These are phyloP conservation scores for Mycena filopes DNA, from an alignment of 768 basidiomycete genomes.

Conservation along the genomic window DNA sequence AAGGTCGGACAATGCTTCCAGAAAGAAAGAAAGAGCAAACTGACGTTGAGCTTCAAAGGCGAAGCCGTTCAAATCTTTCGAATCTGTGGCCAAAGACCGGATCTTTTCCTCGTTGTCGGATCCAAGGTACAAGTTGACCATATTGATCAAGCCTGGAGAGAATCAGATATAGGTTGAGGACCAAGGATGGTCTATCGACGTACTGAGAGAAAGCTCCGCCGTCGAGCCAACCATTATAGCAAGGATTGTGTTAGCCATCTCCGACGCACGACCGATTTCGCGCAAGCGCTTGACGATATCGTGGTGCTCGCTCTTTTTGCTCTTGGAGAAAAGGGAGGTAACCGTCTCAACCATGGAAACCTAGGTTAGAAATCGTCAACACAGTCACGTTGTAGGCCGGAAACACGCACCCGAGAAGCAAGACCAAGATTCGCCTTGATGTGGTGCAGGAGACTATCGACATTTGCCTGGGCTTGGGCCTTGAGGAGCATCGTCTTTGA, in stretches of 20 bases:
- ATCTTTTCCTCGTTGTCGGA: constrained; percentile 54
- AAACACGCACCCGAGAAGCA: constrained; percentile 55
- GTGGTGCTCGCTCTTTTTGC: constrained; percentile 58
- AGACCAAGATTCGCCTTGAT: constrained; percentile 65
- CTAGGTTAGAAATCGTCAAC: constrained; percentile 3
- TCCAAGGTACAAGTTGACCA: constrained; percentile 72
- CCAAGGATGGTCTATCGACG: constrained; percentile 14
- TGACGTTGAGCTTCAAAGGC: constrained; percentile 72
- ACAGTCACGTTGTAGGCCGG: neutral
- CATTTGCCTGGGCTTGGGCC: constrained; percentile 60
- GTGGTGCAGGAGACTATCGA: constrained; percentile 62
- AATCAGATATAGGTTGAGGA: neutral
- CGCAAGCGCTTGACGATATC: constrained; percentile 68
- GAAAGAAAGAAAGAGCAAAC: neutral
- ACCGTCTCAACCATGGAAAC: constrained; percentile 58
- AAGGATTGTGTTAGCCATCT: constrained; percentile 75
- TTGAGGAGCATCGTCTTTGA: constrained; percentile 67
- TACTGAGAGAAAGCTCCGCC: constrained; percentile 78
- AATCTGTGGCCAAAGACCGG: constrained; percentile 46
- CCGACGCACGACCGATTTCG: constrained; percentile 63
- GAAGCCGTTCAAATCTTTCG: constrained; percentile 61
- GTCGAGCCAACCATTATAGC: constrained; percentile 75
- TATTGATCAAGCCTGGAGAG: constrained; percentile 67
- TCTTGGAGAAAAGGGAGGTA: constrained; percentile 56
- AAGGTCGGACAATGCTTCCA: constrained; percentile 14